Conservation (phyloP, 306 rosid species). For the Oxytropis ochrocephala region DNA sequence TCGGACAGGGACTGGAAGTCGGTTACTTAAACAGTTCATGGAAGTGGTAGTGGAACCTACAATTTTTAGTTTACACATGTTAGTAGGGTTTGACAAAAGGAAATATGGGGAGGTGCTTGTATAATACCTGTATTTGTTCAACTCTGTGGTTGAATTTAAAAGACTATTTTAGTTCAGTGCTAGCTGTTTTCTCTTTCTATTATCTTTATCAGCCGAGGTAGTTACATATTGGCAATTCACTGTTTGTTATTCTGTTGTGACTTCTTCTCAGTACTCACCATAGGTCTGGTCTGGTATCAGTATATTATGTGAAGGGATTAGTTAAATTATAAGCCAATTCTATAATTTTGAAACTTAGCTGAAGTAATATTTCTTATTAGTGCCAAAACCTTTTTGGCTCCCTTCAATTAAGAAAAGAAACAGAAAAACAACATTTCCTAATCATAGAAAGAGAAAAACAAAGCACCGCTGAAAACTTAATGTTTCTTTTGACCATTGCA, state of each 20-base stretch:
- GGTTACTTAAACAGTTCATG: not conserved
- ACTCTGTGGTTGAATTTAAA: not conserved
- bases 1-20: not conserved
- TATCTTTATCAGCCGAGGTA: not conserved
- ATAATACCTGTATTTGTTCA: not conserved
- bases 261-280: not conserved
- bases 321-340: not conserved
- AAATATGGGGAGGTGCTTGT: not conserved
- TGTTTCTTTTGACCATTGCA: constrained; percentile 41
- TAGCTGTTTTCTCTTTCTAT: not conserved
- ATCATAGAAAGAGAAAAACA: not conserved
- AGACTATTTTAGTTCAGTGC: not conserved
- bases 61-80: not conserved
- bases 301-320: not conserved
- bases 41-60: not conserved
- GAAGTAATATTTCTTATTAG: not conserved
- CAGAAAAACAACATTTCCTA: constrained; percentile 3
- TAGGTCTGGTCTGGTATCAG: not conserved
- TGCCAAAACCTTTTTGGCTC: not conserved
- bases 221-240: not conserved
- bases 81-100: not conserved
- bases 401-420: not conserved
- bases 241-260: not conserved
- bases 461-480: not conserved
- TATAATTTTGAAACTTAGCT: not conserved